phyloP scores from a whole-genome alignment of 2,329 filamentous ascomycete species.

The Aspergillus pseudoglaucus region DNA sequence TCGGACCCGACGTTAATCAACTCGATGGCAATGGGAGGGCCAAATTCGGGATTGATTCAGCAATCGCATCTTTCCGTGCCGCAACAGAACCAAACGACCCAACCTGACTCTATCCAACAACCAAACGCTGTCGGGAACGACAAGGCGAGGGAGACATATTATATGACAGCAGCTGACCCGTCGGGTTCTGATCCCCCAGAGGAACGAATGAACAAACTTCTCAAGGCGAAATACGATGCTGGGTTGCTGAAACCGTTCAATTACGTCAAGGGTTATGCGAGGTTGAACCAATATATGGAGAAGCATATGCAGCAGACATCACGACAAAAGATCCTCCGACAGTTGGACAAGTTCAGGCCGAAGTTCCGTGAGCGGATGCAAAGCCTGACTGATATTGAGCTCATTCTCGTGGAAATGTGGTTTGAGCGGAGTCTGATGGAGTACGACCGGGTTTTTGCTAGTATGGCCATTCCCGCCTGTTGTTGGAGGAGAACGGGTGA shows the following conservation, averaged over 20 bases:
- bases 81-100: conserved; percentile 24
- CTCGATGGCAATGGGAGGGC: conserved; percentile 32
- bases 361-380: conserved; percentile 96
- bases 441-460: conserved; percentile 96
- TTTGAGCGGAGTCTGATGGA: conserved; percentile 96
- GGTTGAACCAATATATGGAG: conserved; percentile 86
- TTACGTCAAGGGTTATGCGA: conserved; percentile 92
- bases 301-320: conserved; percentile 73
- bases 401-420: conserved; percentile 98
- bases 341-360: conserved; percentile 86
- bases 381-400: conserved; percentile 82
- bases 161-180: conserved; percentile 92
- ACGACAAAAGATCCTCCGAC: conserved; percentile 84
- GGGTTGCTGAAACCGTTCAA: conserved; percentile 95
- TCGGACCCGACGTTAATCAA: conserved; percentile 51
- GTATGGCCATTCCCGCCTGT: conserved; percentile 96
- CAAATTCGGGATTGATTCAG: conserved; percentile 25
- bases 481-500: conserved; percentile 96
- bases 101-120: conserved; percentile 53
- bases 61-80: conserved; percentile 30
- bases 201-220: conserved; percentile 88
- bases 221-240: conserved; percentile 93
- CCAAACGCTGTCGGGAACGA: conserved; percentile 60
- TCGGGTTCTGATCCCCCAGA: conserved; percentile 80
- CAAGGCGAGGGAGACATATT: conserved; percentile 72